Evolutionary conservation across 1,139 yeast species (phyloP), one percentile per base, ranked within the genome.

Genomic region (Candida sojae): DNA sequence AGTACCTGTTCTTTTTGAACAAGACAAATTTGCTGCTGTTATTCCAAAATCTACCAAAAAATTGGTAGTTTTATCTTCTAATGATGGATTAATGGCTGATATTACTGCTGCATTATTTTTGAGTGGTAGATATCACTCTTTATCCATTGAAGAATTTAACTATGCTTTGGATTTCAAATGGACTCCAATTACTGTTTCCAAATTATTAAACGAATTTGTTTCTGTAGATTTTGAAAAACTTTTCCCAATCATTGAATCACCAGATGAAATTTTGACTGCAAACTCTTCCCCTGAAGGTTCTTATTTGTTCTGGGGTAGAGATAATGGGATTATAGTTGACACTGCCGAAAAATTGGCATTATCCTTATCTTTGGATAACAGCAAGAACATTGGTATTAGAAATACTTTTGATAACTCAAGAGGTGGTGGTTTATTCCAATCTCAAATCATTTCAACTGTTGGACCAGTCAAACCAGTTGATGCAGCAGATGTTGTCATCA

Each of bases 371-470:
- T 75, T 88, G 60, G 90, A 84, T 58, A 80, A 81, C 51, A 63
- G 74, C 48, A 74, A 80, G 52, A 63, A 69, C 31, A 77, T 88
- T 53, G 70, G 77, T 50, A 77, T 81, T 62, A 77, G 88, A 64
- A 79, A 85, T 47, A 81, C 80, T 58, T 90, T 73, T 59, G 96
- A 92, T 64, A 90, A 88, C 62, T 67, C 77, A 28, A 70, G 80
- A 25, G 79, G 79, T 42, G 95, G 93, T 36, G 97, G 97, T 53
- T 65, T 82, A n/a, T 83, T 86, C 65, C 90, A 87, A 65, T 79
- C 92, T n/a, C 92, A 88, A 62, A 67, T 91, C 49, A 72, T 77
- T 21, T 73, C 84, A 10, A 65, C 75, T 12, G 54, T 56, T 11
- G 57, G 64, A 6, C 49, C 64, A 30, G 61, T 73, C 21, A 63